phyloP scores from a whole-genome alignment of 169 alveolate species.

The Plasmodium gonderi region DNA sequence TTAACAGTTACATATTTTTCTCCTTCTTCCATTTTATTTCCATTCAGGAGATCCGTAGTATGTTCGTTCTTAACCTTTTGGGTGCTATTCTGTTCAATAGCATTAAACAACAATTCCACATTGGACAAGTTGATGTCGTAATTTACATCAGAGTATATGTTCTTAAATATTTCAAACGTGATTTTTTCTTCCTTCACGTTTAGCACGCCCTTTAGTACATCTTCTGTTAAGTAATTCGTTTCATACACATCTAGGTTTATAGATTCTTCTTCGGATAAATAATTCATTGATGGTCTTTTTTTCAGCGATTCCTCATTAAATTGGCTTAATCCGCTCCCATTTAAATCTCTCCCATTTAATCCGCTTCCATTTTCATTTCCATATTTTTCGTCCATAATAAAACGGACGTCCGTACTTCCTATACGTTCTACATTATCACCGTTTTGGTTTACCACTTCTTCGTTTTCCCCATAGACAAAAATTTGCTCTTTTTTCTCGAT shows the following conservation, averaged over 20 bases:
- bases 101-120: constrained; percentile 12
- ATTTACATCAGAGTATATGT: constrained; percentile 21
- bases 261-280: constrained; percentile 1
- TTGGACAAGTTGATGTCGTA: constrained; percentile 10
- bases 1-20: constrained; percentile 21
- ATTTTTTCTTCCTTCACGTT: constrained; percentile 38
- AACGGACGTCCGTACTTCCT: too few species aligned
- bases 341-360: background rate
- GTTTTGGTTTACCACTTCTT: too few species aligned
- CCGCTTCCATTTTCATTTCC: background rate
- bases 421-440: too few species aligned
- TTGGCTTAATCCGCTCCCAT: background rate
- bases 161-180: constrained; percentile 34
- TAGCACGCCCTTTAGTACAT: constrained; percentile 30
- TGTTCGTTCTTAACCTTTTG: background rate
- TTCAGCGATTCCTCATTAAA: background rate
- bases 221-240: constrained; percentile 58
- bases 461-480: too few species aligned
- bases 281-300: background rate
- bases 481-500: background rate
- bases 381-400: too few species aligned
- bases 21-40: background rate
- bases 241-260: constrained; percentile 20
- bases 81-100: background rate
- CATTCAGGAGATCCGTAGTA: background rate